Percentiles rank a stretch among this genome's conserved stretches.
These are phyloP conservation scores for Rhododendron simsii DNA, from an alignment of 148 eudicot genomes.

Conservation along the genomic window DNA sequence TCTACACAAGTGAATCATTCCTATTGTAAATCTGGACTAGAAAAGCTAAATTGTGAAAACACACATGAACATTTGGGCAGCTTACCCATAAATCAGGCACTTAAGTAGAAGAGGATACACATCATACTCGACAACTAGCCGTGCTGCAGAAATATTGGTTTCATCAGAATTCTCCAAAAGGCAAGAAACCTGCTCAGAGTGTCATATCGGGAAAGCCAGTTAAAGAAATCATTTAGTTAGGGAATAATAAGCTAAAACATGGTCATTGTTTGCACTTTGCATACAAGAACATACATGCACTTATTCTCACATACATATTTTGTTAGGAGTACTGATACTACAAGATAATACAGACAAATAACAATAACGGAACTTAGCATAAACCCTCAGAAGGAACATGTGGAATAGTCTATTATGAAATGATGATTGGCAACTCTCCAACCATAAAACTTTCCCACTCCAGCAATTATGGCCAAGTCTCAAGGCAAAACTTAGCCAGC, in stretches of 20 bases:
- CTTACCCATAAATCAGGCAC: constrained; percentile 80
- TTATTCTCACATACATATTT: background rate
- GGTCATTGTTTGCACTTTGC: background rate
- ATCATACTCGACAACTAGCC: constrained; percentile 44
- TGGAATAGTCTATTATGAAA: background rate
- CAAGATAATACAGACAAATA: background rate
- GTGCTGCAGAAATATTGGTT: constrained; percentile 38
- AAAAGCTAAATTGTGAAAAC: background rate
- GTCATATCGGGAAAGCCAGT: background rate
- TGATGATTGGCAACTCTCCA: background rate
- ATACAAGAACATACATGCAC: background rate
- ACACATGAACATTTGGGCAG: background rate
- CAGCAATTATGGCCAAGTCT: background rate
- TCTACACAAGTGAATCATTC: background rate
- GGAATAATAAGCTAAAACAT: background rate
- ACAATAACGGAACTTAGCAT: background rate
- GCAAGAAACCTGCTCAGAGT: constrained; percentile 58
- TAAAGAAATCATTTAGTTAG: background rate
- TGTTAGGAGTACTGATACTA: background rate
- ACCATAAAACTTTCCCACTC: background rate
- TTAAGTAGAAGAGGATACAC: constrained; percentile 78
- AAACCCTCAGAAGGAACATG: background rate
- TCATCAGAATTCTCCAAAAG: constrained; percentile 59
- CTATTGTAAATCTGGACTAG: background rate
- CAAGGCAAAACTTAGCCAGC: background rate